These are phyloP conservation scores for Erythrophleum ivorense DNA, from an alignment of 331 rosid genomes.

Conservation along the genomic window DNA sequence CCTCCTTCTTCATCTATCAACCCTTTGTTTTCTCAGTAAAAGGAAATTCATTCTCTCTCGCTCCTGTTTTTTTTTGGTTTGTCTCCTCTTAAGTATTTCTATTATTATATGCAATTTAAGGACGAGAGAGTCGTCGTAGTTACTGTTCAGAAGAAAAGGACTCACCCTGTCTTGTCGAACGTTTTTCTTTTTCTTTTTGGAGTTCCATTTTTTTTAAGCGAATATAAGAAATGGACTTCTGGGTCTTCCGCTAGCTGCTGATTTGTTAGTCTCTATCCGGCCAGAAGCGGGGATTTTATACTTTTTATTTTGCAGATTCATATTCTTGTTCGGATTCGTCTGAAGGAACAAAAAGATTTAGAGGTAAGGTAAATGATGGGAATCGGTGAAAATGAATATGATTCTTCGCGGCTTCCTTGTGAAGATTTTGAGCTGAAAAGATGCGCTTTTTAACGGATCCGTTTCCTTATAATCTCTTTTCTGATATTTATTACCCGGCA, in stretches of 20 bases:
- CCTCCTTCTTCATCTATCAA: neutral
- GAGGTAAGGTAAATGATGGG: conserved; percentile 39
- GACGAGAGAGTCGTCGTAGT: neutral
- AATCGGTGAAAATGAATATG: conserved; percentile 54
- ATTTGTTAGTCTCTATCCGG: conserved; percentile 30
- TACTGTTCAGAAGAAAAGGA: conserved; percentile 24
- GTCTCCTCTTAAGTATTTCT: neutral
- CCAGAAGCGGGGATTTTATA: conserved; percentile 21
- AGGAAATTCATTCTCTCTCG: neutral
- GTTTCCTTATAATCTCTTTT: neutral
- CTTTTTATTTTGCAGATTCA: conserved; percentile 34
- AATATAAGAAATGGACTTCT: conserved; percentile 35
- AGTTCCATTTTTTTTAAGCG: neutral
- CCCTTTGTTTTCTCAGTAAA: neutral
- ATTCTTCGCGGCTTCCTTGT: conserved; percentile 66
- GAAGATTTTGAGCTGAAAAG: conserved; percentile 58
- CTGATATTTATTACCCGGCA: conserved; percentile 36
- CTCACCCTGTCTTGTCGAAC: conserved; percentile 11
- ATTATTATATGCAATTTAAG: neutral
- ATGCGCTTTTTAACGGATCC: conserved; percentile 44
- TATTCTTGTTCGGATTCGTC: conserved; percentile 48
- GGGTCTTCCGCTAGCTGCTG: conserved; percentile 34
- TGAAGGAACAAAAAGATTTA: conserved; percentile 35
- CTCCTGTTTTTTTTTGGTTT: neutral
- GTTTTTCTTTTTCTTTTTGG: neutral